phyloP scores from a whole-genome alignment of 768 basidiomycete species.

The Mycena venus region DNA sequence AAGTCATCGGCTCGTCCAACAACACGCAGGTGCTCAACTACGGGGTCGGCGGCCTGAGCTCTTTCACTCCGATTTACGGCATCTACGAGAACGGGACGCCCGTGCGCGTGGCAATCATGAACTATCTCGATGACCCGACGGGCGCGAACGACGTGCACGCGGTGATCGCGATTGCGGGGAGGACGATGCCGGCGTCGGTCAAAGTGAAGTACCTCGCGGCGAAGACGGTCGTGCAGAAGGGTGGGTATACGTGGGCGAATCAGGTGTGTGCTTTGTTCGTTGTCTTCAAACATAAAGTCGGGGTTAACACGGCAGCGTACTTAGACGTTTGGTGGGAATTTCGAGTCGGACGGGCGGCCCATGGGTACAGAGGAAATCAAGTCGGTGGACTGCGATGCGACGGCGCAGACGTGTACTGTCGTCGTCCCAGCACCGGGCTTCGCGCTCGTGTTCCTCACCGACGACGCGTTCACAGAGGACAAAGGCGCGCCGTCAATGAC shows the following conservation, averaged over 20 bases:
- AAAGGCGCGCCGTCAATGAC: background rate
- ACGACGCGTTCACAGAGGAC: slow-evolving; percentile 48
- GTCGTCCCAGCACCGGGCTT: slow-evolving; percentile 78
- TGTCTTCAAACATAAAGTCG: no score
- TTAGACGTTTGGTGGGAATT: slow-evolving; percentile 72
- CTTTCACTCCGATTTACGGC: no score
- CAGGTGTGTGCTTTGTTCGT: no score
- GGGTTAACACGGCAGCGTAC: no score
- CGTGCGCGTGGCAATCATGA: background rate
- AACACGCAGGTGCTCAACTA: background rate
- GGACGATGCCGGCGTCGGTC: slow-evolving; percentile 54
- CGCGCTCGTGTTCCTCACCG: slow-evolving; percentile 79
- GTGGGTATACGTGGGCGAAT: slow-evolving; percentile 81
- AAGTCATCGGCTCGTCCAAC: background rate
- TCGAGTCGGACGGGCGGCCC: no score
- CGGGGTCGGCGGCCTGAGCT: no score
- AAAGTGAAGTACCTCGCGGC: slow-evolving; percentile 68
- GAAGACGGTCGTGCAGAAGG: slow-evolving; percentile 66
- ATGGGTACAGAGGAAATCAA: slow-evolving; percentile 68
- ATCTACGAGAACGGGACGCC: no score
- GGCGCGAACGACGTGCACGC: slow-evolving; percentile 68
- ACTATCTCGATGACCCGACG: background rate
- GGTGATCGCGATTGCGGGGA: slow-evolving; percentile 61
- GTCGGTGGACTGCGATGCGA: slow-evolving; percentile 70
- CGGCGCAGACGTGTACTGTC: slow-evolving; percentile 67